Percentiles rank a stretch among this genome's conserved stretches.
phyloP scores from a whole-genome alignment of 2,329 filamentous ascomycete genomes.

The Fusarium sp. region DNA sequence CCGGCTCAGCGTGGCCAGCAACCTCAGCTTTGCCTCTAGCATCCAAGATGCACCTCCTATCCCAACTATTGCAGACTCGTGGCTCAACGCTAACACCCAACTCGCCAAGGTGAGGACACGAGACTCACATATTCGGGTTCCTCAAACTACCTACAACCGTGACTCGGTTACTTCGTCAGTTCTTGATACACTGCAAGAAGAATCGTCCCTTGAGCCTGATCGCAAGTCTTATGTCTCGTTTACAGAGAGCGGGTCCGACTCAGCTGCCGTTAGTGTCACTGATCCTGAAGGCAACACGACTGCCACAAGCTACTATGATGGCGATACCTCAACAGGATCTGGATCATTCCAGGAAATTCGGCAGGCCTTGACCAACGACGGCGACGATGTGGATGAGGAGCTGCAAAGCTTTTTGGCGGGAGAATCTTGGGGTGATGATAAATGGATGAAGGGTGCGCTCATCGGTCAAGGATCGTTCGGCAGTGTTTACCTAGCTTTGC shows the following conservation, averaged over 20 bases:
- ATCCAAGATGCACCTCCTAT: slow-evolving; percentile 93
- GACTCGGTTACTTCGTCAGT: slow-evolving; percentile 92
- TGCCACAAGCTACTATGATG: slow-evolving; percentile 86
- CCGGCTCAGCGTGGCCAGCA: slow-evolving; percentile 93
- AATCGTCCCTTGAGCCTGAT: slow-evolving; percentile 86
- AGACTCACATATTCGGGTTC: slow-evolving; percentile 61
- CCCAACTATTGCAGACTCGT: slow-evolving; percentile 93
- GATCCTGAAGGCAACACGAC: slow-evolving; percentile 80
- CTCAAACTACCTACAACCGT: slow-evolving; percentile 66
- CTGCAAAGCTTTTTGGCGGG: slow-evolving; percentile 90
- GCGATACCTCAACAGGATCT: slow-evolving; percentile 76
- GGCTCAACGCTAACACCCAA: slow-evolving; percentile 70
- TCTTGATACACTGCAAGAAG: slow-evolving; percentile 90
- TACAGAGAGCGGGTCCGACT: slow-evolving; percentile 79
- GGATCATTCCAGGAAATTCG: slow-evolving; percentile 87
- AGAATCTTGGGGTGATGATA: slow-evolving; percentile 95
- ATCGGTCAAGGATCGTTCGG: slow-evolving; percentile 98
- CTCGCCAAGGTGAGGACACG: slow-evolving; percentile 56
- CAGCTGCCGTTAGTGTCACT: slow-evolving; percentile 75
- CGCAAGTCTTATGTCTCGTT: slow-evolving; percentile 97
- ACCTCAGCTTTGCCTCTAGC: slow-evolving; percentile 91
- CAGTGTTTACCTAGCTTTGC: slow-evolving; percentile 92
- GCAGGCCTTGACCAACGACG: slow-evolving; percentile 87
- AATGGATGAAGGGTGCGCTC: slow-evolving; percentile 99
- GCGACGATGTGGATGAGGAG: slow-evolving; percentile 90